Evolutionary conservation across 148 eudicot genomes (phyloP).

Genomic region (Fallopia convolvulus): DNA sequence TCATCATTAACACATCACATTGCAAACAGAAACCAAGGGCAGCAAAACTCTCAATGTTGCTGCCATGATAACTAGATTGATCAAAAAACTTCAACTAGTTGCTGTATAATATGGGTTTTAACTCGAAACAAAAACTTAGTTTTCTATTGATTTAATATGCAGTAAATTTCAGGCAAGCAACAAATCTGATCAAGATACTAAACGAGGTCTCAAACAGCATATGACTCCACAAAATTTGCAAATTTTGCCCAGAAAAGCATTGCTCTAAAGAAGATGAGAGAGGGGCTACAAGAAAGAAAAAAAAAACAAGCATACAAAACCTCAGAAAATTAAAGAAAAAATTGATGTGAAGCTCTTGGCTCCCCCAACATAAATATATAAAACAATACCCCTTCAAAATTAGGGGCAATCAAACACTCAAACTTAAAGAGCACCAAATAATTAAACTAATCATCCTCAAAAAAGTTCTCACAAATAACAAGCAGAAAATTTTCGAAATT

Average conservation of each 20-base stretch:
- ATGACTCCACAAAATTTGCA: not conserved
- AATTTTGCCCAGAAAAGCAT: not conserved
- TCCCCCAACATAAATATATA: conserved; percentile 10
- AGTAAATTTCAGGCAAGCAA: no score
- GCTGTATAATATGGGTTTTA: no score
- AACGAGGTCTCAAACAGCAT: not conserved
- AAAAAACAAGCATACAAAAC: conserved; percentile 9
- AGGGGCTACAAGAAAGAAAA: not conserved
- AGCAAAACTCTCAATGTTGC: no score
- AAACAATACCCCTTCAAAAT: conserved; percentile 8
- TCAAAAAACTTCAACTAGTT: no score
- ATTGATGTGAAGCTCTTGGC: conserved; percentile 10
- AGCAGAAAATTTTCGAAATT: no score
- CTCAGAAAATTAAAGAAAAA: not conserved
- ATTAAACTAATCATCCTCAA: not conserved
- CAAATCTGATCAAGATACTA: no score
- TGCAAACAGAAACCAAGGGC: no score
- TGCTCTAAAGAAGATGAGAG: not conserved
- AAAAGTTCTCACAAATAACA: not conserved
- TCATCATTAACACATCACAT: no score
- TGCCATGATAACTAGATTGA: no score
- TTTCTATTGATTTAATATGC: no score
- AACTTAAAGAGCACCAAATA: not conserved
- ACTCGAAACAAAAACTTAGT: no score
- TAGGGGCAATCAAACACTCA: conserved; percentile 9